Evolutionary conservation across 148 eudicot genomes (phyloP).

Genomic region (Silene uniflora): DNA sequence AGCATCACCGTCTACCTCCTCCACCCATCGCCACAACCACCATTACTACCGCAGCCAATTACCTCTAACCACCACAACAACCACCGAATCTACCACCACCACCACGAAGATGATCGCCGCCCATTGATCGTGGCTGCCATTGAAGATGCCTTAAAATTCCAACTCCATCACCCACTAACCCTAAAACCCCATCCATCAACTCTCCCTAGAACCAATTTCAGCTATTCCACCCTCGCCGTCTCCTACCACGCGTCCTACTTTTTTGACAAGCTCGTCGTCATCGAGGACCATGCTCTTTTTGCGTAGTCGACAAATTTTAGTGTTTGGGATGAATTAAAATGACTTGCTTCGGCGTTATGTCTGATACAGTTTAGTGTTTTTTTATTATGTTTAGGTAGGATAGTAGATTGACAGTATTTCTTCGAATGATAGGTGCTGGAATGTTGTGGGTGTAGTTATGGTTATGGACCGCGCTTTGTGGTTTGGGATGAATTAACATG

Average conservation of each 20-base stretch:
- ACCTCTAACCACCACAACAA: not conserved
- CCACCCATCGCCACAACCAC: too few species aligned
- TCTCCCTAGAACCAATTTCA: not conserved
- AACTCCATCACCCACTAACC: constrained; percentile 9
- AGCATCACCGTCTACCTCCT: constrained; percentile 7
- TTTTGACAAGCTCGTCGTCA: not conserved
- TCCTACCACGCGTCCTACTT: not conserved
- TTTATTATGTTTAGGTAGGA: too few species aligned
- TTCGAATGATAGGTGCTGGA: too few species aligned
- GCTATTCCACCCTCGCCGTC: not conserved
- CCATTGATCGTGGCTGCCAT: not conserved
- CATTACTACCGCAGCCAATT: too few species aligned
- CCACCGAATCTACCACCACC: not conserved
- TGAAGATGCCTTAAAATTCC: not conserved
- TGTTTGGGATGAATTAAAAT: too few species aligned
- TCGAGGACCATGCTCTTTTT: not conserved
- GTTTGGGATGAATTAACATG: too few species aligned
- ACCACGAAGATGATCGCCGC: not conserved
- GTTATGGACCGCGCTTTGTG: too few species aligned
- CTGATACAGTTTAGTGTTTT: too few species aligned
- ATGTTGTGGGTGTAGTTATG: too few species aligned
- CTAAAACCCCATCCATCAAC: not conserved
- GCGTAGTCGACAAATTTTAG: too few species aligned
- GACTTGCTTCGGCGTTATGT: too few species aligned
- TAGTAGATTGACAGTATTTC: too few species aligned